These are phyloP conservation scores for Rhodosporidiobolus odoratus DNA, from an alignment of 768 basidiomycete species.

Conservation along the genomic window DNA sequence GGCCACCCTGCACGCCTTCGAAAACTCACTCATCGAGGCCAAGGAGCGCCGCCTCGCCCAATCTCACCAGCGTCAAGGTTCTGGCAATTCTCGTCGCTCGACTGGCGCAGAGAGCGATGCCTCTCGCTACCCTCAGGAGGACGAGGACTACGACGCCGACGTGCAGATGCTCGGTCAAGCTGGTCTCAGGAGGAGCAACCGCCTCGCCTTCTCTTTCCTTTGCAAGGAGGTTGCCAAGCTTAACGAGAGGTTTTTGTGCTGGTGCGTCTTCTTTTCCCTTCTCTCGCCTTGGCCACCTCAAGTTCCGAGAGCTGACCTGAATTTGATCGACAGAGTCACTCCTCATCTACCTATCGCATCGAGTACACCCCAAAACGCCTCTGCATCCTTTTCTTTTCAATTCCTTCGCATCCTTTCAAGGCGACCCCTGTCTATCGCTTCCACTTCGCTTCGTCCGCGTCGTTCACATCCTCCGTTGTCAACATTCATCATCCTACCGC, in stretches of 20 bases:
- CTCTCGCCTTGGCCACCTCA: too few relatives aligned
- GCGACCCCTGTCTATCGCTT: too few relatives aligned
- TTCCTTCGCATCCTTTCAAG: too few relatives aligned
- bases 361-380: too few relatives aligned
- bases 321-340: too few relatives aligned
- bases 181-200: constrained; percentile 52
- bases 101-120: neutral
- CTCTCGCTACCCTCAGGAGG: neutral
- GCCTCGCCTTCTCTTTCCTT: constrained; percentile 76
- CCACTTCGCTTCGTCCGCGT: too few relatives aligned
- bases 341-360: too few relatives aligned
- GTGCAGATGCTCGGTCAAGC: constrained; percentile 65
- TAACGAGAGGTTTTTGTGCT: constrained; percentile 73
- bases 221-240: constrained; percentile 76
- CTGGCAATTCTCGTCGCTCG: neutral
- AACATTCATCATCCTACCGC: too few relatives aligned
- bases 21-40: constrained; percentile 65
- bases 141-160: constrained; percentile 27
- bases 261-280: constrained; percentile 21
- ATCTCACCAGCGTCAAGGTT: too few relatives aligned
- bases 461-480: too few relatives aligned
- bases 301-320: too few relatives aligned
- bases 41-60: neutral
- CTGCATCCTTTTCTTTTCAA: too few relatives aligned
- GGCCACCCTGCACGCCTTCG: constrained; percentile 93